Evolutionary conservation across 75 land plant species (phyloP).

Genomic region (Selaginella moellendorffii): DNA sequence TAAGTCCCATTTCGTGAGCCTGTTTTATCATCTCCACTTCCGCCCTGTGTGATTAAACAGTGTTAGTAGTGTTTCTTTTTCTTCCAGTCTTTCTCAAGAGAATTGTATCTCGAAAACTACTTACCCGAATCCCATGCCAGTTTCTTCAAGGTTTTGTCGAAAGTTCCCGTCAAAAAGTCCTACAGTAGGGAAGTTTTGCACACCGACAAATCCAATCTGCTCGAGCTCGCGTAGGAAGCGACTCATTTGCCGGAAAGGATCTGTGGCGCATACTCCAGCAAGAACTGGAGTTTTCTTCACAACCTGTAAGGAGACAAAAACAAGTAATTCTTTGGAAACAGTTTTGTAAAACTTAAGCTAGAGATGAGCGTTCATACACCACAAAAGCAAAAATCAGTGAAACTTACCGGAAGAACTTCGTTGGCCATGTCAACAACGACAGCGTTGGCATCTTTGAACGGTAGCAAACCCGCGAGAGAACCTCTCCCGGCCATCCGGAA

Average conservation of each 20-base stretch:
- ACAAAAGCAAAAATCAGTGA: background rate
- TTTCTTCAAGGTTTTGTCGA: constrained; percentile 93
- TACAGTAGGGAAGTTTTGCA: constrained; percentile 98
- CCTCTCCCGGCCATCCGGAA: constrained; percentile 99
- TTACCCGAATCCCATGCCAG: constrained; percentile 98
- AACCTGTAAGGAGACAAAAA: constrained; percentile 36
- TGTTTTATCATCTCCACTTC: constrained; percentile 86
- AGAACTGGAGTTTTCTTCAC: constrained; percentile 85
- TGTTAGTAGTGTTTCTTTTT: background rate
- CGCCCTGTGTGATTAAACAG: constrained; percentile 53
- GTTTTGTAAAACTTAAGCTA: too few relatives aligned
- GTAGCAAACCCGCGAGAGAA: constrained; percentile 81
- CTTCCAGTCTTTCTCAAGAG: background rate
- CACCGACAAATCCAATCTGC: constrained; percentile 77
- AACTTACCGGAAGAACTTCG: constrained; percentile 87
- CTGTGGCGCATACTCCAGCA: constrained; percentile 97
- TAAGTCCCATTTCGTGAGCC: constrained; percentile 78
- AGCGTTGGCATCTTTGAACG: constrained; percentile 98
- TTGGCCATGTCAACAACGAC: constrained; percentile 95
- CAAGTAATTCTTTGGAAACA: too few relatives aligned
- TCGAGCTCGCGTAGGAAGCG: constrained; percentile 69
- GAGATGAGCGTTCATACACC: too few relatives aligned
- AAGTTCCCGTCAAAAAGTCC: constrained; percentile 98
- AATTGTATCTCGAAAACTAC: background rate
- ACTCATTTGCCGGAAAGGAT: constrained; percentile 91